Base-by-base conservation (phyloP, 495 filamentous ascomycete genomes). In the Hypoxylon trugodes region DNA sequence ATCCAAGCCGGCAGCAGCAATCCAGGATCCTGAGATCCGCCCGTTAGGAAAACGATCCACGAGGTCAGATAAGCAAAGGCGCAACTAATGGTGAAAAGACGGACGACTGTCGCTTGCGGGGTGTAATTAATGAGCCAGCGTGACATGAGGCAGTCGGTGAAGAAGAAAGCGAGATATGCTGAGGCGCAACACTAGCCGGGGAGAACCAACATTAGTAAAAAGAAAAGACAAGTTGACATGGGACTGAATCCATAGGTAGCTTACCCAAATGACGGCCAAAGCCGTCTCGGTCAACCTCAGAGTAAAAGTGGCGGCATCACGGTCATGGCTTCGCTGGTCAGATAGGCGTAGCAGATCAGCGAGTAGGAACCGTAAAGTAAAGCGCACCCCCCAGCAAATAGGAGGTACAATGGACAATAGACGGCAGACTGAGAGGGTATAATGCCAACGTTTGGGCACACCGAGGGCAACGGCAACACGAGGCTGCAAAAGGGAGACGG, bases 121-220 rank as follows among this genome's bases (percentile, higher is more conserved):
- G 90, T 93, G 80, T 95, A 96, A 73, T 92, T 89, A 54, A 96
- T 77, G 70, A 96, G 89, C 91, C 91, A 95, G 72, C 92, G 87
- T 61, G 89, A 92, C 91, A 96, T 96, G 70, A 95, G 87, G 75
- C 90, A 92, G 77, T 96, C 91, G 58, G 90, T 92, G 75, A 95
- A 94, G 76, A 92, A 90, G 74, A 93, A 95, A 53, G 89, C 91
- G 71, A 95, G 84, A 75, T 93, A 93, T 45, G 87, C 92, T 33
- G 90, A 92, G 73, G 90, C 87, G 72, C 81, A 84, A 80, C 91
- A 93, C 91, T 93, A 21, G 18, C n/a, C n/a, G 28, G 6, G 5
- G 10, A 45, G 26, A 54, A 28, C 8, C 25, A 50, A 2, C 25
- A 43, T 26, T n/a, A 15, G n/a, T 19, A 53, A 33, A 15, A 40